Base-by-base conservation (phyloP, 1,284 basidiomycete genomes). In the Heliocybe sulcata region DNA sequence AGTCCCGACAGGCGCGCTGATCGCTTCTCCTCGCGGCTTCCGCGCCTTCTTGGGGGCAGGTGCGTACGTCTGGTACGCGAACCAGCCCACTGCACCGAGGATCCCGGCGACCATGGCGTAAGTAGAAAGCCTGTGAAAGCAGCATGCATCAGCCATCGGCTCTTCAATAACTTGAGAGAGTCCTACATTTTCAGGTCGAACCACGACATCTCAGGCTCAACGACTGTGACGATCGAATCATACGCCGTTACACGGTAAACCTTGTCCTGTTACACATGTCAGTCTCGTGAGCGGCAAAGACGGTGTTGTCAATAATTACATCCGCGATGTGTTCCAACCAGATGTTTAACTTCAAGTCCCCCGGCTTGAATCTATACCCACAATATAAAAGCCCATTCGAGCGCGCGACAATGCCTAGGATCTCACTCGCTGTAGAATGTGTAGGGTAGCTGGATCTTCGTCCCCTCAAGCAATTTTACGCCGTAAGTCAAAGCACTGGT, bases 371-470 rank as follows among this genome's bases (percentile, higher is more conserved):
- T 52, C 51, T 31, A 19, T 31, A 16, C 26, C 4, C 11, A 25
- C 16, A 16, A 22, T 29, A 42, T 23, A 23, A 11, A 35, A 45
- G 45, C 23, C 11, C 6, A 49, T 19, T 45, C 12, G 16, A 20
- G 33, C 22, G 25, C 47, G 8, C 11, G 42, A 49, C 14, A 49
- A 12, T 4, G 14, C 10, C 12, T 6, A 49, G 23, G 20, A 16
- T 78, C 90, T 72, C 64, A 94, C 92, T 95, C 91, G 78, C 87
- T 91, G 72, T 90, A 75, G 67, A 94, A 90, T 23, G 73, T 61
- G 67, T 85, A 94, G 2, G 91, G 90, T 51, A 93, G 69, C 58
- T 83, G 79, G 55, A 90, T 68, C 66, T 87, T 88, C 26, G 80
- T 71, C 31, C 82, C 82, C 56, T 86, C 77, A 19, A 83, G 59